A percentile compares a stretch with the other conserved stretches of the same genome.
These are phyloP conservation scores for Fusarium pilosicola DNA, from an alignment of 2,329 filamentous ascomycete species.

Conservation along the genomic window DNA sequence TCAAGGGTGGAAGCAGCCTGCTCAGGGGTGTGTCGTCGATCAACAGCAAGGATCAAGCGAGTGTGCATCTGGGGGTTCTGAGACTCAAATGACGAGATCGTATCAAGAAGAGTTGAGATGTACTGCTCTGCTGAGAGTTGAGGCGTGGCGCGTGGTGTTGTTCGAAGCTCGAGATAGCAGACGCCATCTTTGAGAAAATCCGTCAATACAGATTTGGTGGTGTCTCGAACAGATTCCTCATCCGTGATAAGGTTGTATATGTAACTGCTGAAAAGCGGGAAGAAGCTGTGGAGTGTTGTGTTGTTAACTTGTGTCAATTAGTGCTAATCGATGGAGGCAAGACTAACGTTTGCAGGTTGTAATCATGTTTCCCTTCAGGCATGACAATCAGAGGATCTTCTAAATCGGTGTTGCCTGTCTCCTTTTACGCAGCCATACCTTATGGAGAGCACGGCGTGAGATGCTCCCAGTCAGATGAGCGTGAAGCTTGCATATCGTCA, in stretches of 20 bases:
- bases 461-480: constrained; percentile 85
- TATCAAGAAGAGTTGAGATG: constrained; percentile 70
- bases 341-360: constrained; percentile 72
- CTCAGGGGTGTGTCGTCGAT: constrained; percentile 68
- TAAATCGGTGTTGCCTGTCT: constrained; percentile 62
- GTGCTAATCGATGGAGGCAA: background rate
- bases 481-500: constrained; percentile 67
- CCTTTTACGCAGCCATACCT: constrained; percentile 75
- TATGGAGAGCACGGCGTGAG: constrained; percentile 75
- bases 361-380: constrained; percentile 76
- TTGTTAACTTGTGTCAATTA: background rate
- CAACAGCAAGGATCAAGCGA: constrained; percentile 78
- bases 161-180: constrained; percentile 81
- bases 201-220: constrained; percentile 71
- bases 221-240: constrained; percentile 65
- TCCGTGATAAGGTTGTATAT: constrained; percentile 81
- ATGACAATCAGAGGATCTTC: constrained; percentile 76
- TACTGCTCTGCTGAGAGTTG: constrained; percentile 71
- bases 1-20: constrained; percentile 72
- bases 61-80: constrained; percentile 61
- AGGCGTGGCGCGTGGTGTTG: constrained; percentile 75
- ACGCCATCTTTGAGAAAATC: constrained; percentile 78
- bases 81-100: constrained; percentile 65
- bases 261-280: constrained; percentile 80
- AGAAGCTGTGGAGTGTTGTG: constrained; percentile 67